Evolutionary conservation across 1,284 basidiomycete genomes (phyloP).

Genomic region (Ustilago trichophora): DNA sequence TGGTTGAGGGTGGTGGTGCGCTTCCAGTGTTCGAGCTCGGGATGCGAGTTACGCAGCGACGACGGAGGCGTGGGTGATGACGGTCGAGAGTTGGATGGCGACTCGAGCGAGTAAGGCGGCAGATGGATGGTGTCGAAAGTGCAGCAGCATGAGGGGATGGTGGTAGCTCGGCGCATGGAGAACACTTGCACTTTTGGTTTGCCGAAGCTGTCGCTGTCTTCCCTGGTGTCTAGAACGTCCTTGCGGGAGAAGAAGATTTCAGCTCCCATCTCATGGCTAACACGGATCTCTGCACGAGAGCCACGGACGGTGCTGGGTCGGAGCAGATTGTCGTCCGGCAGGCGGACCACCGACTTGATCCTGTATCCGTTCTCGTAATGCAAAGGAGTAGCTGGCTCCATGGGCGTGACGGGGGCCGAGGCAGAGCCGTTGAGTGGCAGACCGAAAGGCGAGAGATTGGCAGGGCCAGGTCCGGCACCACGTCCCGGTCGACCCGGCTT

Average conservation of each 20-base stretch:
- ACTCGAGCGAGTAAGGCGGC: constrained; percentile 62
- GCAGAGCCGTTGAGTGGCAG: constrained; percentile 45
- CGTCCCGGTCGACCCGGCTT: constrained; percentile 46
- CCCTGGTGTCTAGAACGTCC: constrained; percentile 55
- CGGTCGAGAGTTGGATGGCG: constrained; percentile 53
- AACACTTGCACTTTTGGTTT: constrained; percentile 65
- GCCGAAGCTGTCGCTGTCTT: constrained; percentile 56
- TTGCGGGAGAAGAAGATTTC: constrained; percentile 64
- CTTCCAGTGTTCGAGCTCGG: constrained; percentile 57
- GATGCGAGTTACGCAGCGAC: constrained; percentile 35
- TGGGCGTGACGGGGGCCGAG: constrained; percentile 44
- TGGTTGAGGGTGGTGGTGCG: constrained; percentile 52
- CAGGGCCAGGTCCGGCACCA: constrained; percentile 32
- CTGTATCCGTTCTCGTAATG: constrained; percentile 54
- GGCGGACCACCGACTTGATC: constrained; percentile 58
- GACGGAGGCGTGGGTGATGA: constrained; percentile 48
- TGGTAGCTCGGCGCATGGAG: constrained; percentile 57
- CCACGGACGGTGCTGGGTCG: constrained; percentile 63
- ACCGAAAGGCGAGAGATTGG: constrained; percentile 47
- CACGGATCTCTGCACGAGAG: constrained; percentile 59
- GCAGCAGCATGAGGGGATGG: constrained; percentile 59
- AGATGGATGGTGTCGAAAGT: constrained; percentile 64
- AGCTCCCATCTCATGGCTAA: constrained; percentile 62
- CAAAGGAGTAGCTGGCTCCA: constrained; percentile 45
- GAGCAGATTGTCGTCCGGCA: constrained; percentile 61